Base-by-base conservation (phyloP, 768 basidiomycete genomes). In the Trametes sanguinea region DNA sequence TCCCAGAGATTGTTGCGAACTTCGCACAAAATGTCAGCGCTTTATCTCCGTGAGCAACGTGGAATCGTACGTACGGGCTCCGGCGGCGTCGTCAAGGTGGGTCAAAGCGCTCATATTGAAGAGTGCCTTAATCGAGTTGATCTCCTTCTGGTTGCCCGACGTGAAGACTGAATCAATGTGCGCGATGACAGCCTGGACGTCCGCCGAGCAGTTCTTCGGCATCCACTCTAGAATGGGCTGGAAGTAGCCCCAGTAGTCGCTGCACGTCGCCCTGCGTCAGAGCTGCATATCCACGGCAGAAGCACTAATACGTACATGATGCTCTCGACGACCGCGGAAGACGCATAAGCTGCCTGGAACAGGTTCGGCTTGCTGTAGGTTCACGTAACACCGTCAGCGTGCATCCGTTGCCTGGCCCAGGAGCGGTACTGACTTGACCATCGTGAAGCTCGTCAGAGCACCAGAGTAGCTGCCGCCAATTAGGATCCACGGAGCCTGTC, bases 121-220 rank as follows among this genome's bases (percentile, higher is more conserved):
- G 11, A 75, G 65, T 13, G 80, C 76, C 71, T 90, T 86, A 62
- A 90, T 72, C 22, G 65, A 67, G 57, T 84, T 72, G 39, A 88
- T 85, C 11, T 83, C 81, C 32, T 73, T 70, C 6, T 70, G 57
- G 62, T 85, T 76, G 1, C 76, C 76, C 3, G 75, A 75, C 0
- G 73, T 72, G 65, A 88, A 84, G 6, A 84, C 82, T 55, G 78
- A 53, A 68, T 90, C 89, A 42, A 90, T 74, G 65, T 88, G 80
- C 5, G 80, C 68, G 55, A 90, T 80, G 14, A 86, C 87, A 4
- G 80, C 81, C 70, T 88, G 75, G 33, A 90, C 80, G 67, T 92
- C 90, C 0, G 86, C 81, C 7, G 88, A 89, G 73, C 90, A 92
- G 71, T 92, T 91, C 64, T 68, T 51, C 2, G 88, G 85, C 87